phyloP scores from a whole-genome alignment of 176 grass and related monocot genomes.

The Dactylis glomerata region DNA sequence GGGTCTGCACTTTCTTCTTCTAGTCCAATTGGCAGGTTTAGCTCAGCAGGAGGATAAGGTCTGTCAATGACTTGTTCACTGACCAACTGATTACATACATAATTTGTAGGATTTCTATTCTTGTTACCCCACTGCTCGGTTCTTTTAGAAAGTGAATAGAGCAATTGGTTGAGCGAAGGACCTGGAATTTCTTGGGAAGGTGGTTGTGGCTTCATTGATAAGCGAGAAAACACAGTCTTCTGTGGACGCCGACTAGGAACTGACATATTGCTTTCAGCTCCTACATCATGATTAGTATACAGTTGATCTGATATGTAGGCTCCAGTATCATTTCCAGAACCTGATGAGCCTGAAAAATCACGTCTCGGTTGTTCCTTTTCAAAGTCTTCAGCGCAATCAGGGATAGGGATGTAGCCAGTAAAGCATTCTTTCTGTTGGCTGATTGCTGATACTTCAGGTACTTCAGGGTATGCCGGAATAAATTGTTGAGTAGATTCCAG shows the following conservation, averaged over 20 bases:
- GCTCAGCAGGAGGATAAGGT: slow-evolving; percentile 2
- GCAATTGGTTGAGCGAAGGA: slow-evolving; percentile 36
- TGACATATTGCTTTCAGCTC: slow-evolving; percentile 19
- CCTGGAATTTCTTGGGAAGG: not conserved
- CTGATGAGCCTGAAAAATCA: slow-evolving; percentile 17
- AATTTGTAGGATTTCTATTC: not conserved
- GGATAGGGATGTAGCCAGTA: slow-evolving; percentile 17
- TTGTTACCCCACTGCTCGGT: slow-evolving; percentile 14
- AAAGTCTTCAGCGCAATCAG: not conserved
- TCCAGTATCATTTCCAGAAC: slow-evolving; percentile 21
- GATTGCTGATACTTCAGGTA: not conserved
- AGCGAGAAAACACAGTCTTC: slow-evolving; percentile 51
- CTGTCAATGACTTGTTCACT: not conserved
- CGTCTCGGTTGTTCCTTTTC: slow-evolving; percentile 1
- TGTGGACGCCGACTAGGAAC: slow-evolving; percentile 4
- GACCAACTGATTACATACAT: not conserved
- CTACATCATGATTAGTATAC: not conserved
- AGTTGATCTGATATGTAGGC: not conserved
- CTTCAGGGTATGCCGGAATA: slow-evolving; percentile 19
- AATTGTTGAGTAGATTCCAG: not conserved
- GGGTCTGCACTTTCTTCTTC: slow-evolving; percentile 1
- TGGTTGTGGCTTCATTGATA: slow-evolving; percentile 31
- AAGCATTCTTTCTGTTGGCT: slow-evolving; percentile 17
- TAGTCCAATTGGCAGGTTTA: not conserved
- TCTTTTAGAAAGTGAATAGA: slow-evolving; percentile 40